Percentiles rank a stretch among this genome's conserved stretches.
These are phyloP conservation scores for Pseudocercospora macadamiae DNA, from an alignment of 2,329 filamentous ascomycete genomes.

Conservation along the genomic window DNA sequence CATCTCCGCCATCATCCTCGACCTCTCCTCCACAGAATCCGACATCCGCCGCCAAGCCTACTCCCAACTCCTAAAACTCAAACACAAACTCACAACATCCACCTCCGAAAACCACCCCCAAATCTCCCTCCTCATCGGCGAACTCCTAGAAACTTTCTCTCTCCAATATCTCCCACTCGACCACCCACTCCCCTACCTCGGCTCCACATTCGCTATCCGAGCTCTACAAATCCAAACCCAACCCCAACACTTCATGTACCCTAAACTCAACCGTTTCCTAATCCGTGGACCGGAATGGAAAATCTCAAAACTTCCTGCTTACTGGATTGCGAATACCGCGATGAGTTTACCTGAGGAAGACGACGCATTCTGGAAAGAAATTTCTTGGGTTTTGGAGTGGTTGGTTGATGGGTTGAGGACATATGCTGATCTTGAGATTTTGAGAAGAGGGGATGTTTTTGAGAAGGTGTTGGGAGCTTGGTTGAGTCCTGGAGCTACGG, in stretches of 20 bases:
- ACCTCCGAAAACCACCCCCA: conserved; percentile 75
- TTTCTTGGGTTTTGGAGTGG: conserved; percentile 73
- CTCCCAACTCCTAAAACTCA: conserved; percentile 67
- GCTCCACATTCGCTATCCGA: conserved; percentile 74
- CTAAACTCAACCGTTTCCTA: conserved; percentile 83
- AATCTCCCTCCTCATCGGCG: conserved; percentile 76
- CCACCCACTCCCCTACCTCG: conserved; percentile 67
- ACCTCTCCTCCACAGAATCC: conserved; percentile 74
- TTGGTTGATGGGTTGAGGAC: conserved; percentile 69
- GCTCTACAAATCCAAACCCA: conserved; percentile 71
- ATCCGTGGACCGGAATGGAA: conserved; percentile 78
- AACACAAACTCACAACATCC: conserved; percentile 63
- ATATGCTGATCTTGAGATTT: conserved; percentile 61
- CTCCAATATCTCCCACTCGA: conserved; percentile 51
- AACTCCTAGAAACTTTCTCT: conserved; percentile 75
- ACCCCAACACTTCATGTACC: conserved; percentile 80
- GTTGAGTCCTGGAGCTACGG: conserved; percentile 55
- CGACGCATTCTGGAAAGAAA: conserved; percentile 71
- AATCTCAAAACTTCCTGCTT: conserved; percentile 56
- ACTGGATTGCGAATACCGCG: conserved; percentile 70
- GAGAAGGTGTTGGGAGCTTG: conserved; percentile 72
- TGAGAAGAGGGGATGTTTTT: conserved; percentile 66
- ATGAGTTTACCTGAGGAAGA: conserved; percentile 74
- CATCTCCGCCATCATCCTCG: conserved; percentile 69
- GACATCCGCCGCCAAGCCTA: conserved; percentile 80